Base-by-base conservation (phyloP, 106 monocot species). In the Dioscorea zingiberensis region DNA sequence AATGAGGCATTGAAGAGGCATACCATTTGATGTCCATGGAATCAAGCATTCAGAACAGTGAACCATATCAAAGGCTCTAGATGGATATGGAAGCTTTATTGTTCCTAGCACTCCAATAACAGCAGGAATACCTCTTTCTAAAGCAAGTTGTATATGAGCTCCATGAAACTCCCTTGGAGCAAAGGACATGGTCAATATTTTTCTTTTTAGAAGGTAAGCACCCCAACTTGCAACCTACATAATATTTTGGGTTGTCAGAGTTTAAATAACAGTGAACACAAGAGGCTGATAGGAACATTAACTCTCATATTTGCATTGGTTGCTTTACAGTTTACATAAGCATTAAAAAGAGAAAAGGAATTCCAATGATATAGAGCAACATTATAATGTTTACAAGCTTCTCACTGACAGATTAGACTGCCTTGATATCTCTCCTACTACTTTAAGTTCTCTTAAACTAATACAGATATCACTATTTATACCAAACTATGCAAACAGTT, bases 61-160 rank as follows among this genome's bases (percentile, higher is more conserved):
- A 45, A 29, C 63, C 63, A 63, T 63, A 45, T 63, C 63, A 63
- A 63, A 63, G 28, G 80, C 80, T 65, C 80, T 68, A 66, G 74
- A 69, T 38, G 80, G 80, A 60, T 80, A 80, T 30, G 80, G 75
- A 22, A 80, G 80, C 53, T 75, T 71, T 54, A 80, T 75, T 6
- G 80, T 74, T 16, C 80, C 80, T 59, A 80, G 65, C 7, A 80
- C 80, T 38, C 80, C 80, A 19, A 80, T 80, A 46, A 80, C 70
- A 19, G 63, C 63, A 63, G 63, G 63, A 45, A 63, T 13, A 22
- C 63, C 63, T 63, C 63, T 27, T 23, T 63, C 63, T 45, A 63
- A 45, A 63, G 63, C 63, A 63, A 63, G 45, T 45, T 63, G 63
- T 22, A 63, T 44, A 45, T 63, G 63, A 21, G 63, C 63, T 45